Percentiles rank a stretch among this genome's conserved stretches.
These are phyloP conservation scores for Kalmusia sp. DNA, from an alignment of 2,329 filamentous ascomycete species.

Conservation along the genomic window DNA sequence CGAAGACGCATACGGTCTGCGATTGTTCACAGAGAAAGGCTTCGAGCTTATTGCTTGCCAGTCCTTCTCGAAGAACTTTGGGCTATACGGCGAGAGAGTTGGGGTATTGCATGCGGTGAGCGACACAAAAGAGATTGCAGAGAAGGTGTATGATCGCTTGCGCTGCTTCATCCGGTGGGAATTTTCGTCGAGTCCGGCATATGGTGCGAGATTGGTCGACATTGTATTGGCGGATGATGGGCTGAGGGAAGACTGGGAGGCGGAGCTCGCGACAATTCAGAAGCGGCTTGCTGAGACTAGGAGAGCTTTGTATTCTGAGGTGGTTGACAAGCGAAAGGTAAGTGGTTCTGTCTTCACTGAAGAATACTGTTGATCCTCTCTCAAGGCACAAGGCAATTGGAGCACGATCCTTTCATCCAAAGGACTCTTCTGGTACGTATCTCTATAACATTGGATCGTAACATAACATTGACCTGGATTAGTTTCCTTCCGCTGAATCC, in stretches of 20 bases:
- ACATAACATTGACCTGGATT: not conserved
- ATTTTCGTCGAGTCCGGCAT: constrained; percentile 37
- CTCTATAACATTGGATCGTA: not conserved
- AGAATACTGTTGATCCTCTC: not conserved
- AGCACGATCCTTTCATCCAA: constrained; percentile 19
- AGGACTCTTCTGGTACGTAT: constrained; percentile 29
- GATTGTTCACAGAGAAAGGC: constrained; percentile 28
- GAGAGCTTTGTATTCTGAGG: constrained; percentile 12
- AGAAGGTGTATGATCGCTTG: constrained; percentile 33
- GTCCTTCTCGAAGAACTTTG: constrained; percentile 52
- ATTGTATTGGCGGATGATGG: constrained; percentile 21
- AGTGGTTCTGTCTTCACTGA: not conserved
- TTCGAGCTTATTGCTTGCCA: constrained; percentile 45
- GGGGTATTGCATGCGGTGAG: constrained; percentile 40
- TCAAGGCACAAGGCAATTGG: constrained; percentile 29
- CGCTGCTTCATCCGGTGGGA: constrained; percentile 36
- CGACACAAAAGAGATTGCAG: constrained; percentile 15
- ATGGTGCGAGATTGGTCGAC: constrained; percentile 32
- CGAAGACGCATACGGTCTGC: constrained; percentile 41
- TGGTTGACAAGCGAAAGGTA: constrained; percentile 20
- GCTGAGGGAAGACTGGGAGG: constrained; percentile 19
- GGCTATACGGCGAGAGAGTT: constrained; percentile 46
- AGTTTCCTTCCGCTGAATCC: constrained; percentile 21
- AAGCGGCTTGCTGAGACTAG: constrained; percentile 18
- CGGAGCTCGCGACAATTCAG: constrained; percentile 19